Conservation (phyloP, 2,329 filamentous ascomycete genomes). For the Diaporthe humulicola region DNA sequence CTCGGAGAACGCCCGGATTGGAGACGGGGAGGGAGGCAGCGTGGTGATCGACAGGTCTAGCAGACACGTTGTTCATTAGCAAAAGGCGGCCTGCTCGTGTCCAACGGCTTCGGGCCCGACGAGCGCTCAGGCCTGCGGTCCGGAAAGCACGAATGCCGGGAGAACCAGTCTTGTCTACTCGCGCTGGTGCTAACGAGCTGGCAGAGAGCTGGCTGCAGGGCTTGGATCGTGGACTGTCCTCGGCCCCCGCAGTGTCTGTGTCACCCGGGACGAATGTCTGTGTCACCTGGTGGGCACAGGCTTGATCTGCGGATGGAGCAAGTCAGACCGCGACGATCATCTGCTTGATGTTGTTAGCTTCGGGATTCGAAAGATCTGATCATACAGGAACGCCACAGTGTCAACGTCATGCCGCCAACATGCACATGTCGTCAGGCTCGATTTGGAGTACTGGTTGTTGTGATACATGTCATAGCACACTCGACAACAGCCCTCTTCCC, state of each 20-base stretch:
- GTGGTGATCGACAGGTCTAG: conserved; percentile 14
- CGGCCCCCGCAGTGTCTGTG: conserved; percentile 7
- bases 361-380: neutral
- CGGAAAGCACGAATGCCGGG: neutral
- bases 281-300: neutral
- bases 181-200: neutral
- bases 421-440: neutral
- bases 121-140: neutral
- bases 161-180: too few relatives aligned
- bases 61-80: neutral
- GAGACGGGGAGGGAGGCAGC: neutral
- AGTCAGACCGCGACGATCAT: conserved; percentile 2
- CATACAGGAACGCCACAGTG: neutral
- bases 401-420: conserved; percentile 2
- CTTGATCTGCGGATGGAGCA: neutral
- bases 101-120: conserved; percentile 16
- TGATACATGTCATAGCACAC: neutral
- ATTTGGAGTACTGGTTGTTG: neutral
- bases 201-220: neutral
- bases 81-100: neutral
- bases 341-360: neutral
- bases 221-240: neutral
- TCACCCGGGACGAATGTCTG: neutral
- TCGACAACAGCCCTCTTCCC: neutral
- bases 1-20: neutral